phyloP scores from a whole-genome alignment of 1,139 yeast species.

The Yamadazyma atlantica region DNA sequence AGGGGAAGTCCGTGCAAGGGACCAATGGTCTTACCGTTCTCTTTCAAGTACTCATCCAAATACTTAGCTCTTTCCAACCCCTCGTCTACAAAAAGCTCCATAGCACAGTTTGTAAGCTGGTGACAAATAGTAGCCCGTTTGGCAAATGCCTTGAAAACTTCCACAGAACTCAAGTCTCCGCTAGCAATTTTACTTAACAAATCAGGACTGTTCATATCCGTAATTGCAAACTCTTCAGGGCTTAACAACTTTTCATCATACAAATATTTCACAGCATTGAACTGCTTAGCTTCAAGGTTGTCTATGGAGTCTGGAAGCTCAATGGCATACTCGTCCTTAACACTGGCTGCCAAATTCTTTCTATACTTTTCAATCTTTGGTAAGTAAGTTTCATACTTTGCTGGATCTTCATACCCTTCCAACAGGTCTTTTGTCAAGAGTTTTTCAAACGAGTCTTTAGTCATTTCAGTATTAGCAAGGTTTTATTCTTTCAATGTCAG shows the following conservation, averaged over 20 bases:
- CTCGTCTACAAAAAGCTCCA: slow-evolving; percentile 33
- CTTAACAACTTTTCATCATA: slow-evolving; percentile 43
- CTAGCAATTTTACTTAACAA: slow-evolving; percentile 35
- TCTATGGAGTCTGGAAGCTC: slow-evolving; percentile 43
- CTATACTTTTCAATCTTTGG: slow-evolving; percentile 54
- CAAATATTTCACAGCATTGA: slow-evolving; percentile 47
- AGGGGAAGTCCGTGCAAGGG: slow-evolving; percentile 59
- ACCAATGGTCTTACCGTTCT: slow-evolving; percentile 62
- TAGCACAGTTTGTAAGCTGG: slow-evolving; percentile 36
- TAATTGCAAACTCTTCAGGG: slow-evolving; percentile 44
- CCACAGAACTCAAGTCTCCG: slow-evolving; percentile 37
- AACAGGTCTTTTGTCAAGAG: slow-evolving; percentile 16
- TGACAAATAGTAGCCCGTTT: slow-evolving; percentile 44
- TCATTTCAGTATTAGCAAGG: background rate
- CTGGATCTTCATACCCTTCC: slow-evolving; percentile 33
- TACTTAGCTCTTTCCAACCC: slow-evolving; percentile 34
- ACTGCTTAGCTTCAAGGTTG: slow-evolving; percentile 36
- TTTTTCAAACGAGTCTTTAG: slow-evolving; percentile 8
- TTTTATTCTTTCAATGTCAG: too few relatives aligned
- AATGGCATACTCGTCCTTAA: slow-evolving; percentile 41
- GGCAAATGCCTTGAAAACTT: slow-evolving; percentile 51
- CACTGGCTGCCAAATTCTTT: slow-evolving; percentile 35
- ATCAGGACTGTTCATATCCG: slow-evolving; percentile 40
- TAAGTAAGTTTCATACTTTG: slow-evolving; percentile 33
- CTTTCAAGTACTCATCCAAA: slow-evolving; percentile 39